These are phyloP conservation scores for Eucommia ulmoides DNA, from an alignment of 257 asterid species.

Conservation along the genomic window DNA sequence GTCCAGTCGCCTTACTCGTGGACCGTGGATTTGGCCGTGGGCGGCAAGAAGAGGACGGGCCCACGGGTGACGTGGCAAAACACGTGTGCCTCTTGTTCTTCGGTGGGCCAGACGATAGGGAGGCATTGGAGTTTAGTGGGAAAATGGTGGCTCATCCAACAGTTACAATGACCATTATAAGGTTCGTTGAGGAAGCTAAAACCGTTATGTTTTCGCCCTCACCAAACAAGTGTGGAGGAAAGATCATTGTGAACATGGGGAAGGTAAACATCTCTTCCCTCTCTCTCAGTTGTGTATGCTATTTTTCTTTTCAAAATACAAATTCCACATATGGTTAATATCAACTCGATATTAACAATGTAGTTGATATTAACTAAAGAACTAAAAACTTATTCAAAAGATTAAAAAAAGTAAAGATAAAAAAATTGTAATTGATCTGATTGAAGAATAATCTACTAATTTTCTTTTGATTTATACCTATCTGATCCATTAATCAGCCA, in stretches of 20 bases:
- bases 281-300: too few species aligned
- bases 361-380: too few species aligned
- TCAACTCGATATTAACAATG: too few species aligned
- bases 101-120: conserved; percentile 47
- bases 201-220: conserved; percentile 1
- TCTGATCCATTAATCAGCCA: too few species aligned
- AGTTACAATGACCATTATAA: conserved; percentile 25
- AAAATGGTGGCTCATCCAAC: conserved; percentile 46
- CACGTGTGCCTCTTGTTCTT: conserved; percentile 32
- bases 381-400: too few species aligned
- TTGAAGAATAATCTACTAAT: too few species aligned
- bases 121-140: conserved; percentile 31
- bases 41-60: conserved; percentile 2
- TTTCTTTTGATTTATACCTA: too few species aligned
- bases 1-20: conserved; percentile 29
- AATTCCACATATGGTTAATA: too few species aligned
- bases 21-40: conserved; percentile 27
- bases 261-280: conserved; percentile 7
- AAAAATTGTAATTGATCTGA: too few species aligned
- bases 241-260: conserved; percentile 7
- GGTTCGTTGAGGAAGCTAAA: conserved; percentile 12
- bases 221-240: conserved; percentile 4
- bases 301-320: too few species aligned
- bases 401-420: too few species aligned
- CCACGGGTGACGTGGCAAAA: not conserved